phyloP scores from a whole-genome alignment of 441 rosid genomes.

The Erodium texanum region DNA sequence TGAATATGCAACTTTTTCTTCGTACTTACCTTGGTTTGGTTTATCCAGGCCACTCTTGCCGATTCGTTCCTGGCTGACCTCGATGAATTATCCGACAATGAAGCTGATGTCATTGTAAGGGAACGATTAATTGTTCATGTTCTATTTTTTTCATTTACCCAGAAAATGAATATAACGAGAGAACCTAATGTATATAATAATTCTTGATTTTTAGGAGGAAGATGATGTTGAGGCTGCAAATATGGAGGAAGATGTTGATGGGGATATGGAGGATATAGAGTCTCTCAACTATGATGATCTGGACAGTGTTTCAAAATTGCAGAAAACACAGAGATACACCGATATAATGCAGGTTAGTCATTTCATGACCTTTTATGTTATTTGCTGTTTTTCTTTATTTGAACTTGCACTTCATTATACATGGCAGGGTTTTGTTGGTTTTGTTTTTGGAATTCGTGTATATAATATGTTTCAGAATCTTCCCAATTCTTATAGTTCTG shows the following conservation, averaged over 20 bases:
- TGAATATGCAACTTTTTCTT: too few relatives aligned
- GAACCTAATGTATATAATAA: background rate
- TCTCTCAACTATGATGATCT: slow-evolving; percentile 73
- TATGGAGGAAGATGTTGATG: slow-evolving; percentile 71
- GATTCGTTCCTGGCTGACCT: slow-evolving; percentile 90
- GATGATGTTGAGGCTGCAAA: slow-evolving; percentile 41
- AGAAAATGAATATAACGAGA: background rate
- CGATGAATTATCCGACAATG: slow-evolving; percentile 85
- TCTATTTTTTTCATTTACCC: background rate
- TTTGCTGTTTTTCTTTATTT: too few relatives aligned
- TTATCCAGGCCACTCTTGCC: slow-evolving; percentile 60
- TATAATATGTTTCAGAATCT: background rate
- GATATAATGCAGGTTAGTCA: slow-evolving; percentile 70
- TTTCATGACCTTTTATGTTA: too few relatives aligned
- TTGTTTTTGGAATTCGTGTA: background rate
- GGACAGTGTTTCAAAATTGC: slow-evolving; percentile 68
- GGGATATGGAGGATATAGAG: slow-evolving; percentile 58
- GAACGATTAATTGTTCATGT: background rate
- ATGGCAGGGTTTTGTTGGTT: background rate
- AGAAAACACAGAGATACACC: slow-evolving; percentile 57
- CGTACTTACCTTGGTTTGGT: background rate
- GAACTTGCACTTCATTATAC: background rate
- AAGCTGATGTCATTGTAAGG: slow-evolving; percentile 55
- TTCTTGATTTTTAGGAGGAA: slow-evolving; percentile 43
- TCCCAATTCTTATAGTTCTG: background rate